Evolutionary conservation across 495 filamentous ascomycete genomes (phyloP).

Genomic region (Geoglossum glabrum): DNA sequence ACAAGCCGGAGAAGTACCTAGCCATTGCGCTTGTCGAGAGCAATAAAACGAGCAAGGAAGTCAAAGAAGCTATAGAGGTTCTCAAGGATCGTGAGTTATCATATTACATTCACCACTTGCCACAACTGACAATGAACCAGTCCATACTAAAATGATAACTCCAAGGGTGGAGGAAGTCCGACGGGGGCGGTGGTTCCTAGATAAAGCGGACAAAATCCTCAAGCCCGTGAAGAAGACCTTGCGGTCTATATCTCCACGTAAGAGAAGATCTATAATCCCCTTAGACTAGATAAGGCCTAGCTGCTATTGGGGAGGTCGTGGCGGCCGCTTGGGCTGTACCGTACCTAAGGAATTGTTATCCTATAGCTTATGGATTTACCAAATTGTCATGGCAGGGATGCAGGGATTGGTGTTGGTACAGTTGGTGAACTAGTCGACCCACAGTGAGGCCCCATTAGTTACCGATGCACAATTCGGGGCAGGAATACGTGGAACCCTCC

Average conservation of each 20-base stretch:
- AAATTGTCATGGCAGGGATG: too few relatives aligned
- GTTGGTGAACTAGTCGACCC: too few relatives aligned
- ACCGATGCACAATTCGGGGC: too few relatives aligned
- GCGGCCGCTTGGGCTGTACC: too few relatives aligned
- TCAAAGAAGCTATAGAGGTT: neutral
- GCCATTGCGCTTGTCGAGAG: conserved; percentile 1
- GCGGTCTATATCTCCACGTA: neutral
- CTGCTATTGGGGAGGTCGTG: neutral
- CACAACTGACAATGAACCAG: conserved; percentile 1
- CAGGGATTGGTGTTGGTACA: too few relatives aligned
- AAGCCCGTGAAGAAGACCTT: neutral
- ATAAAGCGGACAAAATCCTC: neutral
- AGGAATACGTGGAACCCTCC: too few relatives aligned
- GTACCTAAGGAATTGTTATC: too few relatives aligned
- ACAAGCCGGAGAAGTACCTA: neutral
- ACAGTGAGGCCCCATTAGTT: too few relatives aligned
- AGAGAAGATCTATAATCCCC: neutral
- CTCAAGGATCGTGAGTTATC: neutral
- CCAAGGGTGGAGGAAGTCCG: neutral
- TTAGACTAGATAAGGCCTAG: neutral
- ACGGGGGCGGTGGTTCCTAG: neutral
- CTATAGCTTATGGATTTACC: too few relatives aligned
- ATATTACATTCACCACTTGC: neutral
- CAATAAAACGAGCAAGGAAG: neutral
- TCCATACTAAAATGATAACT: neutral